Conservation (phyloP, 148 eudicot genomes). For the Heliosperma pusillum region DNA sequence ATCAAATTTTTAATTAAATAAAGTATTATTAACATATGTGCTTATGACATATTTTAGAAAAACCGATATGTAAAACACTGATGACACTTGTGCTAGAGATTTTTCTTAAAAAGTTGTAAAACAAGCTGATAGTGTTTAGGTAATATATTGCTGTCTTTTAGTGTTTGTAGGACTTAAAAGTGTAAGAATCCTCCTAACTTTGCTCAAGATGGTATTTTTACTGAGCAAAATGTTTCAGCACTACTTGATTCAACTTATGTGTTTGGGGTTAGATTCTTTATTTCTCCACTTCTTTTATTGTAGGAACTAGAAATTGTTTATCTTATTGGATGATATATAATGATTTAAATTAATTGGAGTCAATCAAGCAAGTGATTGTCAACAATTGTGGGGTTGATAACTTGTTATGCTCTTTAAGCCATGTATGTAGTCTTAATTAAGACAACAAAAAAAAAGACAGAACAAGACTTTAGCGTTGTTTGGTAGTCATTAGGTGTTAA, state of each 20-base stretch:
- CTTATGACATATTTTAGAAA: too few species aligned
- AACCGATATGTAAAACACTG: not conserved
- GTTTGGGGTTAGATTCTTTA: constrained; percentile 16
- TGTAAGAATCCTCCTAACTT: constrained; percentile 14
- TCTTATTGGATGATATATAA: not conserved
- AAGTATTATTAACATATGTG: too few species aligned
- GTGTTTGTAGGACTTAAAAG: constrained; percentile 27
- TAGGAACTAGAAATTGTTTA: not conserved
- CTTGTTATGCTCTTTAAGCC: not conserved
- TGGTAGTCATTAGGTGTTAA: not conserved
- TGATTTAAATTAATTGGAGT: not conserved
- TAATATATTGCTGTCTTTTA: constrained; percentile 25
- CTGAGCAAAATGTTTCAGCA: constrained; percentile 5
- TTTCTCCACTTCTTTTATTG: not conserved
- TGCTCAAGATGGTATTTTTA: constrained; percentile 12
- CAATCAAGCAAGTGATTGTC: not conserved
- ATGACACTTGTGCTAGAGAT: not conserved
- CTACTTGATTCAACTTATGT: constrained; percentile 19
- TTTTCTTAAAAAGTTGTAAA: constrained; percentile 23
- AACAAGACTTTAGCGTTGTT: not conserved
- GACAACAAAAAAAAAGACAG: not conserved
- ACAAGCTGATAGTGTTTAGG: constrained; percentile 26
- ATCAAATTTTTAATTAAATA: too few species aligned
- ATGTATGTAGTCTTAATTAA: not conserved
- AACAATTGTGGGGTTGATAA: not conserved